Evolutionary conservation across 306 rosid genomes (phyloP).

Genomic region (Prunus mongolica): DNA sequence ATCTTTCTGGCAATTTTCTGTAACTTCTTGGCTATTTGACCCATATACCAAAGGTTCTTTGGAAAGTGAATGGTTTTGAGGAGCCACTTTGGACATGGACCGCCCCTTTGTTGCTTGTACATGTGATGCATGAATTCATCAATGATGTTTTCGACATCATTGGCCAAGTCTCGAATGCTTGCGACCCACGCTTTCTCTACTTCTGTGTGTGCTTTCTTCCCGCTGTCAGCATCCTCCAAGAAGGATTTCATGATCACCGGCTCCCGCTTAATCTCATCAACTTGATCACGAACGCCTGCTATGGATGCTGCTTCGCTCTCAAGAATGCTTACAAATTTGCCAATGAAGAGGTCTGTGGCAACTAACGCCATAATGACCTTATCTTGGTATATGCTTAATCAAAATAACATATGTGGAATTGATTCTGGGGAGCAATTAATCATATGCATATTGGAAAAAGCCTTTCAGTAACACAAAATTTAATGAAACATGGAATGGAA

Average conservation of each 20-base stretch:
- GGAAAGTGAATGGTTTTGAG: neutral
- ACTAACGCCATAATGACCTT: neutral
- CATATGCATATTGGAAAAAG: too few species aligned
- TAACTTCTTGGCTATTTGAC: neutral
- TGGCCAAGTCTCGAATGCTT: neutral
- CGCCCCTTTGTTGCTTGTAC: neutral
- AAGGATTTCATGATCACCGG: neutral
- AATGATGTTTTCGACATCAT: conserved; percentile 4
- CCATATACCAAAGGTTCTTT: neutral
- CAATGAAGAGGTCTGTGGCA: neutral
- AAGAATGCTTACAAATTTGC: neutral
- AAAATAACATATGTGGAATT: neutral
- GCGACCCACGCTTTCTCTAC: neutral
- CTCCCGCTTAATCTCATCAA: conserved; percentile 3
- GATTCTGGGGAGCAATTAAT: neutral
- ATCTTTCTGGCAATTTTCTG: neutral
- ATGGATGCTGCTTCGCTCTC: neutral
- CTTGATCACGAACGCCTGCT: neutral
- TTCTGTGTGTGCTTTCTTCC: neutral
- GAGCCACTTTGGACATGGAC: neutral
- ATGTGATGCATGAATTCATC: conserved; percentile 2
- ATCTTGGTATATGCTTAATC: neutral
- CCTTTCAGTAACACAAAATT: too few species aligned
- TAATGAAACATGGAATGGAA: too few species aligned
- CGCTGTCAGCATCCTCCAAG: neutral